These are phyloP conservation scores for Starmerella stellata DNA, from an alignment of 805 yeast genomes.

Conservation along the genomic window DNA sequence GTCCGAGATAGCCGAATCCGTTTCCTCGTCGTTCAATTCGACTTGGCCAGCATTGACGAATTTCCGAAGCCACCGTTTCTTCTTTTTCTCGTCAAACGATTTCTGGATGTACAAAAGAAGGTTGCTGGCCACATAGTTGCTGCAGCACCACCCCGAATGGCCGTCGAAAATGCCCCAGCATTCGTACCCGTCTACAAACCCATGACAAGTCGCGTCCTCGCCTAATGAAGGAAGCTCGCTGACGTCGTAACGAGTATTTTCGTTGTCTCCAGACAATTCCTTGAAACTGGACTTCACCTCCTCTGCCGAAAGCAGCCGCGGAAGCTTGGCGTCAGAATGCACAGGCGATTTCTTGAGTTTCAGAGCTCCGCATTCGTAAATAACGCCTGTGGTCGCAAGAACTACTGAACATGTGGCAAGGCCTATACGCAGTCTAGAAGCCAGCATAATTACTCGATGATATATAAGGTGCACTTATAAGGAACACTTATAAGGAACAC, in stretches of 20 bases:
- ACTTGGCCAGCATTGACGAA: conserved; percentile 23
- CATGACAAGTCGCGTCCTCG: conserved; percentile 25
- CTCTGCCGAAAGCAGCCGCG: conserved; percentile 3
- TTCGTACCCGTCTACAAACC: conserved; percentile 41
- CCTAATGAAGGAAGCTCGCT: conserved; percentile 11
- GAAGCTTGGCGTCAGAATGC: neutral
- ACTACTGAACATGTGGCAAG: too few species aligned
- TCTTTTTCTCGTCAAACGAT: conserved; percentile 33
- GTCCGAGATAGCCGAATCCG: conserved; percentile 59
- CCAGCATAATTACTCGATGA: too few species aligned
- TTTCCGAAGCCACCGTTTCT: conserved; percentile 12
- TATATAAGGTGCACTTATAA: too few species aligned
- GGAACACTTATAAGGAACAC: too few species aligned
- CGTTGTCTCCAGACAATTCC: conserved; percentile 6
- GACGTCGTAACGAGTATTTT: conserved; percentile 3
- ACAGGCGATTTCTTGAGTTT: too few species aligned
- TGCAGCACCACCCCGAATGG: conserved; percentile 89
- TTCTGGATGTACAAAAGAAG: conserved; percentile 55
- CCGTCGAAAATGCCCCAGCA: conserved; percentile 94
- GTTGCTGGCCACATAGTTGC: conserved; percentile 57
- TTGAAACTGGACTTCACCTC: conserved; percentile 2
- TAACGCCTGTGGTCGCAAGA: neutral
- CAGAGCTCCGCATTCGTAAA: too few species aligned
- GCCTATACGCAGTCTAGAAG: neutral
- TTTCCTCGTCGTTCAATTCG: conserved; percentile 45